A percentile compares a stretch with the other conserved stretches of the same genome.
Evolutionary conservation across 116 monocot species (phyloP).

Genomic region (Dioscorea cayenensis): DNA sequence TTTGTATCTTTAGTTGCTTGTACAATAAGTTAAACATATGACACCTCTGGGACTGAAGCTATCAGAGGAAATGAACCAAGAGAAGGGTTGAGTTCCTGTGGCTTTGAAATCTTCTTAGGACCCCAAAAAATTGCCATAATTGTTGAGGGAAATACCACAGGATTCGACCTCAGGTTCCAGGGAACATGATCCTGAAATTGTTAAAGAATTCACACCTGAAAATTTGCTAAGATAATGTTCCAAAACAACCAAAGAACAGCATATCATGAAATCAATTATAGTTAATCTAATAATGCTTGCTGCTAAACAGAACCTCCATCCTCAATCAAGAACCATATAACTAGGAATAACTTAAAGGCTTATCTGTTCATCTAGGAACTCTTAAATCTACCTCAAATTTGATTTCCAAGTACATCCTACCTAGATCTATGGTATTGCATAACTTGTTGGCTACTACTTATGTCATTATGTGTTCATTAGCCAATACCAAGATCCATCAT

Average conservation of each 20-base stretch:
- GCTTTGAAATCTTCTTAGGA: conserved; percentile 32
- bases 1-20: neutral
- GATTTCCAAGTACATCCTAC: no score
- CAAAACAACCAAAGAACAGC: neutral
- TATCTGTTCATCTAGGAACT: no score
- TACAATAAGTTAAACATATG: conserved; percentile 11
- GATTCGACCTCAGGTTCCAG: conserved; percentile 6
- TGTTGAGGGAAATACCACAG: conserved; percentile 11
- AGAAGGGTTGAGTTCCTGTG: conserved; percentile 30
- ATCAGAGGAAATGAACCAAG: conserved; percentile 52
- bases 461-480: no score
- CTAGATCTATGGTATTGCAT: no score
- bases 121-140: conserved; percentile 77
- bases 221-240: neutral
- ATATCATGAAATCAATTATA: neutral
- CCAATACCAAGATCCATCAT: no score
- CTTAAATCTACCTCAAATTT: no score
- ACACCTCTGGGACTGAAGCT: conserved; percentile 48
- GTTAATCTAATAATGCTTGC: no score
- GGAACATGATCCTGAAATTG: conserved; percentile 16
- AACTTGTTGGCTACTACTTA: no score
- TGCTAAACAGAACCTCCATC: no score
- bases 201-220: neutral
- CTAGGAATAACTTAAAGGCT: no score
- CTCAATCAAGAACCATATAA: no score